Conservation (phyloP, 352 stramenopile species). For the Elongisporangium senticosum region DNA sequence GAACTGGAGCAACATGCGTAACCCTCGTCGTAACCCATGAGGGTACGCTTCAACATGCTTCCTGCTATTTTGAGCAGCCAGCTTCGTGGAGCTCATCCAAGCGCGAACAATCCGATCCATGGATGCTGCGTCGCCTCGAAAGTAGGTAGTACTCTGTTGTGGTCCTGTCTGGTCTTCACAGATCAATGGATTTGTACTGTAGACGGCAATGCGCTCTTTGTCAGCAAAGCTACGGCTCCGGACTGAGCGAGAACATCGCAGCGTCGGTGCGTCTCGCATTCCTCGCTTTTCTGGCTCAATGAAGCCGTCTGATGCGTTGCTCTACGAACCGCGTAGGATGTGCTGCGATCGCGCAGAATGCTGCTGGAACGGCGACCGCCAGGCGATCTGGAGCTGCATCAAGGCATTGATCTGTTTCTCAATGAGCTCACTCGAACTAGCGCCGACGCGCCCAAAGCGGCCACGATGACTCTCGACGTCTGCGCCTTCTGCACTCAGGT, state of each 20-base stretch:
- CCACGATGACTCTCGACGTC: not conserved
- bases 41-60: too few species aligned
- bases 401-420: slow-evolving; percentile 7
- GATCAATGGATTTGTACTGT: too few species aligned
- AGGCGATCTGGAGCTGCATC: slow-evolving; percentile 1
- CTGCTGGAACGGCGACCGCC: slow-evolving; percentile 6
- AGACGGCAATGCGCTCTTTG: slow-evolving; percentile 6
- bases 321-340: not conserved
- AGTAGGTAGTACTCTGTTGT: too few species aligned
- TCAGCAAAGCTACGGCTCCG: slow-evolving; percentile 5
- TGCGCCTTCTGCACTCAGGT: slow-evolving; percentile 10
- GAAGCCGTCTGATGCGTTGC: too few species aligned
- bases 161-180: too few species aligned
- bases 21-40: not conserved
- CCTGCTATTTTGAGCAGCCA: not conserved
- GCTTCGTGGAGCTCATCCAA: too few species aligned
- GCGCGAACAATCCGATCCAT: not conserved
- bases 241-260: slow-evolving; percentile 3
- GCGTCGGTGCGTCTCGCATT: slow-evolving; percentile 1
- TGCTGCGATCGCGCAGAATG: slow-evolving; percentile 7
- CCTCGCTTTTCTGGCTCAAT: too few species aligned
- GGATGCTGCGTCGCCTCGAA: not conserved
- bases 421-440: not conserved
- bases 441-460: not conserved
- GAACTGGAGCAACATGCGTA: not conserved